A percentile compares a stretch with the other conserved stretches of the same genome.
phyloP scores from a whole-genome alignment of 2,329 filamentous ascomycete species.

The Apiospora sp. region DNA sequence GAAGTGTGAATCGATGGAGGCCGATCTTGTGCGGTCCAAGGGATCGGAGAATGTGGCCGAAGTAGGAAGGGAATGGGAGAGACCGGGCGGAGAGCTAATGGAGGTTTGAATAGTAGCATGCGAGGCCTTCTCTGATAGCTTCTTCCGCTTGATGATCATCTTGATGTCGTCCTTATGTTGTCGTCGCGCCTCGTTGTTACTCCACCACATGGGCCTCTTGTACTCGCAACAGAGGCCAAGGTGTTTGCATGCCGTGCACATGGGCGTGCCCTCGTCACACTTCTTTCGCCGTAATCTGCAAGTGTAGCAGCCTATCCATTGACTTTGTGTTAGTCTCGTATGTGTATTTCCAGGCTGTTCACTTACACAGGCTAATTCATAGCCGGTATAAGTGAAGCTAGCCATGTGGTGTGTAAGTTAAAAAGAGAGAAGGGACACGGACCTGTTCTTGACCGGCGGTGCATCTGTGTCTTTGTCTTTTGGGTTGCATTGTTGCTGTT shows the following conservation, averaged over 20 bases:
- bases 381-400: conserved; percentile 33
- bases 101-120: conserved; percentile 60
- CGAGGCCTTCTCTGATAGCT: conserved; percentile 85
- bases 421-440: conserved; percentile 49
- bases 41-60: conserved; percentile 82
- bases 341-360: conserved; percentile 26
- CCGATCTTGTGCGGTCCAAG: conserved; percentile 75
- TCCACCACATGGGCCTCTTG: conserved; percentile 97
- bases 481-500: conserved; percentile 57
- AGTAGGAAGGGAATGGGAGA: conserved; percentile 83
- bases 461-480: conserved; percentile 84
- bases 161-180: conserved; percentile 96
- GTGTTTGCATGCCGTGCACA: conserved; percentile 72
- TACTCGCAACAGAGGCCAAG: conserved; percentile 93
- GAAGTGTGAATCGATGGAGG: conserved; percentile 82
- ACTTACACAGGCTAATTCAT: conserved; percentile 36
- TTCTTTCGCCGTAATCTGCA: conserved; percentile 73
- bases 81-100: conserved; percentile 74
- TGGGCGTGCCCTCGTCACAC: conserved; percentile 70
- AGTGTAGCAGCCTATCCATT: conserved; percentile 67
- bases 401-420: conserved; percentile 27
- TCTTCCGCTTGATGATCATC: conserved; percentile 96
- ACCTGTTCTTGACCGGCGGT: conserved; percentile 95
- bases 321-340: conserved; percentile 42
- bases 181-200: conserved; percentile 85